phyloP scores from a whole-genome alignment of 345 rosid genomes.

The Boechera stricta region DNA sequence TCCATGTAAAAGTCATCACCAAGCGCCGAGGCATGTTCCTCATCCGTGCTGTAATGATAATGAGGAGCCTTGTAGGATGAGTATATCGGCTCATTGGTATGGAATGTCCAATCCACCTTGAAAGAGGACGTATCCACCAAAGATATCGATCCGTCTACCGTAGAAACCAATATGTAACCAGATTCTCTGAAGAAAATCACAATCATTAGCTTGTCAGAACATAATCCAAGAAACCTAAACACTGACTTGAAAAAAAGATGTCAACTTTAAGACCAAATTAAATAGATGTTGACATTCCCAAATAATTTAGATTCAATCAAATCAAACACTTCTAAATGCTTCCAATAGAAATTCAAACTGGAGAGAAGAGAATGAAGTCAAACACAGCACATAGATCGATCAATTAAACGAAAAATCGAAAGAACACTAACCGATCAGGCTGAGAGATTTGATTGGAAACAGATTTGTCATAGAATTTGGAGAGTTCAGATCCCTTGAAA shows the following conservation, averaged over 20 bases:
- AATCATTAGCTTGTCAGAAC: slow-evolving; percentile 7
- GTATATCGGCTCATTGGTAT: slow-evolving; percentile 59
- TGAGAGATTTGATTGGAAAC: slow-evolving; percentile 49
- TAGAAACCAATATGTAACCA: slow-evolving; percentile 52
- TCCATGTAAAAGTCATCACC: slow-evolving; percentile 61
- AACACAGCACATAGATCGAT: neutral
- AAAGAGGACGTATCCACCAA: slow-evolving; percentile 51
- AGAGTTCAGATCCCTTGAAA: slow-evolving; percentile 48
- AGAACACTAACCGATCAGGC: slow-evolving; percentile 51
- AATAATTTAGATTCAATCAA: slow-evolving; percentile 6
- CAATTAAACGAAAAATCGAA: neutral
- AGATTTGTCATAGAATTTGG: slow-evolving; percentile 49
- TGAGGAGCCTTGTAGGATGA: slow-evolving; percentile 66
- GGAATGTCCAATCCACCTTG: slow-evolving; percentile 58
- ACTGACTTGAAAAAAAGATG: slow-evolving; percentile 11
- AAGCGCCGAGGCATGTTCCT: slow-evolving; percentile 47
- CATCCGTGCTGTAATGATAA: slow-evolving; percentile 42
- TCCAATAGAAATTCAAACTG: neutral
- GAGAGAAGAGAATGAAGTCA: slow-evolving; percentile 4
- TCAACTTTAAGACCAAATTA: slow-evolving; percentile 27
- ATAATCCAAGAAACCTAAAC: slow-evolving; percentile 1
- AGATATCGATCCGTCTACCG: slow-evolving; percentile 61
- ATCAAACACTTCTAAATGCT: neutral
- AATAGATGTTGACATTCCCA: slow-evolving; percentile 7
- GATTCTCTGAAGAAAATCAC: slow-evolving; percentile 46